Base-by-base conservation (phyloP, 371 early-diverging fungal species). In the Chytridium lagenaria region DNA sequence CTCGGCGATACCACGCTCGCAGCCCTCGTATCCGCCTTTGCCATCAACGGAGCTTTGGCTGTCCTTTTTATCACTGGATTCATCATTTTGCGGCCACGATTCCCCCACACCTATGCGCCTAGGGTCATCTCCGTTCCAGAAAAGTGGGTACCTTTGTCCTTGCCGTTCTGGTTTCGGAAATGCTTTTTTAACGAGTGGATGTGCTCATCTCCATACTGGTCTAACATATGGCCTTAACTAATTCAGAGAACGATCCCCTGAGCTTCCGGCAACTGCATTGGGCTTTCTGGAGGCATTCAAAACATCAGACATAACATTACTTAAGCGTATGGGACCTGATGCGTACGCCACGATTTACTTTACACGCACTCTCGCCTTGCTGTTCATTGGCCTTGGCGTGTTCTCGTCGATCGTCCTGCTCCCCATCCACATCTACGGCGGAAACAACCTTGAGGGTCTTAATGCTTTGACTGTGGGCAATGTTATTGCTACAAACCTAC, bases 341-440 rank as follows among this genome's bases (percentile, higher is more conserved):
- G 81, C 81, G 3, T 80, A 68, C 51, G 75, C 76, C 2, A 63
- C 70, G 19, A 40, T 80, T 57, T 80, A 55, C 40, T 76, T 76
- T 70, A 71, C 69, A 30, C 78, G 78, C 1, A 50, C 64, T 16
- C 39, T 76, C 30, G 50, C 69, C 12, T 19, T 55, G 1, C 72
- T 76, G 40, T 80, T 80, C 49, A 37, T 61, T 2, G 39, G 57
- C 31, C 36, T 76, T 50, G 66, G 40, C 16, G 37, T 71, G 5
- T 50, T 76, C 2, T 71, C 74, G 16, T 37, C 66, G 12, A 39
- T 69, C 28, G 59, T 76, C 15, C 74, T 80, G 15, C 28, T 77
- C 26, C 81, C 81, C 5, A 50, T 78, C n/a, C 73, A 80, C 70
- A 61, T 69, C 22, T 77, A 78, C 22, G 78, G 78, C 15, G 74